A percentile compares a stretch with the other conserved stretches of the same genome.
These are phyloP conservation scores for Aureobasidium lini DNA, from an alignment of 2,329 filamentous ascomycete genomes.

Conservation along the genomic window DNA sequence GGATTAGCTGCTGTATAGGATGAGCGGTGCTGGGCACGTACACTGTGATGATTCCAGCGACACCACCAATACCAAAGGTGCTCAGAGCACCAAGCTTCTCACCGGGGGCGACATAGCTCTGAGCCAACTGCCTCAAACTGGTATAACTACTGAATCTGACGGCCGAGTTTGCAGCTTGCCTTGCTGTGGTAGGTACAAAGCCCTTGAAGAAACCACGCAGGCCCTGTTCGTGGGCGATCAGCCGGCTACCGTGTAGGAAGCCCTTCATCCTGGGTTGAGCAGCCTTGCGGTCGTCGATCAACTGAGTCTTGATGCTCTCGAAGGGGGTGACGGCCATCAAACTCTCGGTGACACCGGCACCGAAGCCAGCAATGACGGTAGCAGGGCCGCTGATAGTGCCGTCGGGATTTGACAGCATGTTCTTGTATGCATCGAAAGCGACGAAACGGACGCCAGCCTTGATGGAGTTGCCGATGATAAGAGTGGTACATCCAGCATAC, in stretches of 20 bases:
- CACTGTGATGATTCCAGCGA: conserved; percentile 87
- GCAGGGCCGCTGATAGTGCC: conserved; percentile 85
- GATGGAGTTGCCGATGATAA: conserved; percentile 92
- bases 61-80: conserved; percentile 84
- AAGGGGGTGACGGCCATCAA: conserved; percentile 91
- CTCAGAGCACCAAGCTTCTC: conserved; percentile 85
- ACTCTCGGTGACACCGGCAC: conserved; percentile 89
- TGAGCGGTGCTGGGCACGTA: conserved; percentile 41
- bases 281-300: conserved; percentile 93
- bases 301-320: conserved; percentile 95
- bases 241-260: conserved; percentile 79
- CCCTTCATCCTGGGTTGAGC: conserved; percentile 80
- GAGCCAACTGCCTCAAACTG: conserved; percentile 77
- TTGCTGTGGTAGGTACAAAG: conserved; percentile 86
- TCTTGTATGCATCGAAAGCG: conserved; percentile 92
- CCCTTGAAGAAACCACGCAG: conserved; percentile 93
- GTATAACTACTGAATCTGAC: conserved; percentile 87
- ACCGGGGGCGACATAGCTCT: conserved; percentile 86
- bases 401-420: conserved; percentile 68
- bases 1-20: neutral
- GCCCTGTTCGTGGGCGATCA: conserved; percentile 84
- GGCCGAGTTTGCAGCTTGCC: conserved; percentile 91
- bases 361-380: conserved; percentile 89
- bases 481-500: conserved; percentile 96
- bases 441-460: conserved; percentile 97